Evolutionary conservation across 2,329 filamentous ascomycete genomes (phyloP).

Genomic region (Penicillium olsonii): DNA sequence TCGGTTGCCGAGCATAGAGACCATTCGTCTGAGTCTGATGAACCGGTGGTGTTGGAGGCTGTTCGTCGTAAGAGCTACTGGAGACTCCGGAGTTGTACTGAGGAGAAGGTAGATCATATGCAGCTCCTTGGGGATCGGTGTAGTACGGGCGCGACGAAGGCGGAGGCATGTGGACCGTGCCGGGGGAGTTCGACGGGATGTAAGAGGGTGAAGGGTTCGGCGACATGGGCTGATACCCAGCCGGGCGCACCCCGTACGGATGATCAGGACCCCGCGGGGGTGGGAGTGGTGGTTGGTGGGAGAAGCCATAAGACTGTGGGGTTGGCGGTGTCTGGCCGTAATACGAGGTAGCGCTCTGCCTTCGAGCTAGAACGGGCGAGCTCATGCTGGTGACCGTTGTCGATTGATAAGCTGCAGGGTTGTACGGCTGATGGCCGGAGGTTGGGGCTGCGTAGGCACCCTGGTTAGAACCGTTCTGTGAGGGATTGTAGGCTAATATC

Average conservation of each 20-base stretch:
- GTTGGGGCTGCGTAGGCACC: conserved; percentile 28
- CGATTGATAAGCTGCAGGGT: conserved; percentile 52
- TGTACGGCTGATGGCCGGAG: conserved; percentile 48
- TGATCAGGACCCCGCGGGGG: conserved; percentile 43
- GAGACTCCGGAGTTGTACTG: conserved; percentile 20
- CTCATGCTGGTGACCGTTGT: conserved; percentile 31
- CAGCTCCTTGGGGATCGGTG: conserved; percentile 22
- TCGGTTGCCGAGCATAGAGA: conserved; percentile 28
- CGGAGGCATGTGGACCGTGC: conserved; percentile 15
- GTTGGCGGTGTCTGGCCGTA: conserved; percentile 34
- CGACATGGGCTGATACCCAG: conserved; percentile 31
- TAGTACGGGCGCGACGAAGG: conserved; percentile 27
- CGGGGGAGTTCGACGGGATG: conserved; percentile 25
- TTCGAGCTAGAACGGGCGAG: conserved; percentile 37
- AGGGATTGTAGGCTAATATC: conserved; percentile 68
- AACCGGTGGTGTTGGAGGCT: conserved; percentile 36
- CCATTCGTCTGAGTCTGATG: conserved; percentile 31
- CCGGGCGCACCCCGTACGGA: conserved; percentile 39
- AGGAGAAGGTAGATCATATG: conserved; percentile 27
- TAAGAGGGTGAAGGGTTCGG: conserved; percentile 24
- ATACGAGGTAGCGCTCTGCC: conserved; percentile 27
- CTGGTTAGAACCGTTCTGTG: conserved; percentile 47
- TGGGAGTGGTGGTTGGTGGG: conserved; percentile 38
- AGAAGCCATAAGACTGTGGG: conserved; percentile 34
- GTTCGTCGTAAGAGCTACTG: conserved; percentile 28